A percentile compares a stretch with the other conserved stretches of the same genome.
Conservation (phyloP, 2,329 filamentous ascomycete species). For the Seiridium cupressi region DNA sequence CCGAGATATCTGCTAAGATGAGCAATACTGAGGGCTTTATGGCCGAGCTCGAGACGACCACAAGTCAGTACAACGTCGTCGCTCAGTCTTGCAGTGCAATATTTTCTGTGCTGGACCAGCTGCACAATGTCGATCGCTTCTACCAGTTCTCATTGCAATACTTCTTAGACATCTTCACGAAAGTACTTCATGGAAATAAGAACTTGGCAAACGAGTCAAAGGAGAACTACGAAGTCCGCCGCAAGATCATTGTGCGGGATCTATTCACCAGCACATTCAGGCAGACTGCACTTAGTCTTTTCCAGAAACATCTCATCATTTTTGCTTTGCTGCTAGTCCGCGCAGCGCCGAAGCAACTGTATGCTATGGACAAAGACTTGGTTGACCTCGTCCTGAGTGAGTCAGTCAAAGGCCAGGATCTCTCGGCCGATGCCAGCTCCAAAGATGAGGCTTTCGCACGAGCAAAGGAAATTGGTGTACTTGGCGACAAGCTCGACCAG, state of each 20-base stretch:
- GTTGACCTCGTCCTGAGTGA: conserved; percentile 86
- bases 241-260: conserved; percentile 87
- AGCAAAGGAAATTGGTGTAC: conserved; percentile 65
- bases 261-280: conserved; percentile 91
- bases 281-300: conserved; percentile 85
- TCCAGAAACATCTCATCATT: conserved; percentile 93
- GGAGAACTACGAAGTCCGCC: conserved; percentile 63
- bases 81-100: conserved; percentile 95
- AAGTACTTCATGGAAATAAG: conserved; percentile 79
- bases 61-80: conserved; percentile 89
- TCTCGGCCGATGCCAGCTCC: conserved; percentile 66
- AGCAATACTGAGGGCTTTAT: conserved; percentile 96
- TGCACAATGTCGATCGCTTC: conserved; percentile 98
- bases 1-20: conserved; percentile 95
- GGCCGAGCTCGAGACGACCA: conserved; percentile 96
- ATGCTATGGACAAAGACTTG: conserved; percentile 86
- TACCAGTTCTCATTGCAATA: conserved; percentile 99
- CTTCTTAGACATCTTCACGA: conserved; percentile 96
- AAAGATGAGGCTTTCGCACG: conserved; percentile 68
- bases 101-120: conserved; percentile 92
- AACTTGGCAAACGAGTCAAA: conserved; percentile 69
- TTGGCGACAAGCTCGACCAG: conserved; percentile 70
- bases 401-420: conserved; percentile 70
- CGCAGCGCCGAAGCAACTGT: conserved; percentile 68
- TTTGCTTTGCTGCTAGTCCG: conserved; percentile 93